Conservation (phyloP, 441 rosid species). For the Erysimum cheiri region DNA sequence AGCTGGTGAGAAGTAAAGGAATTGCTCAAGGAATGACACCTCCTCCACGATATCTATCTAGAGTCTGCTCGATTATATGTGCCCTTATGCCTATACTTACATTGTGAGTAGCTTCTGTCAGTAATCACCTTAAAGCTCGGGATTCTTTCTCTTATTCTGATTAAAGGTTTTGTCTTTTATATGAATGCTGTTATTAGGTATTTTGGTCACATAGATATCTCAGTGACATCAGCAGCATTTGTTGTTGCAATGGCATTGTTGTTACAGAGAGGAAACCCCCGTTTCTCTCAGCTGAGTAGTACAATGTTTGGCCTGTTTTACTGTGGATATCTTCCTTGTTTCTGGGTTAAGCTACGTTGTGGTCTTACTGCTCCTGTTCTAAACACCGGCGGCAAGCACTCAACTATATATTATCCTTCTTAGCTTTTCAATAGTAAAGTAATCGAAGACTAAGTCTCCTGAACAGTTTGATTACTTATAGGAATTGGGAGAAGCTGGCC, state of each 20-base stretch:
- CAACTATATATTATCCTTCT: not conserved
- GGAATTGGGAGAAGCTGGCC: constrained; percentile 86
- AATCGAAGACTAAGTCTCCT: constrained; percentile 20
- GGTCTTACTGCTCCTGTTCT: constrained; percentile 86
- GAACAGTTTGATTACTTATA: constrained; percentile 40
- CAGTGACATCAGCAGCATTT: constrained; percentile 85
- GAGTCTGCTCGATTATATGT: constrained; percentile 89
- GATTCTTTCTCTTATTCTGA: not conserved
- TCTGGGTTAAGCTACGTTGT: constrained; percentile 97
- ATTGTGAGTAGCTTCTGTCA: constrained; percentile 59
- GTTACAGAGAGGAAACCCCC: constrained; percentile 90
- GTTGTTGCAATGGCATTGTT: constrained; percentile 86
- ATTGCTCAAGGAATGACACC: constrained; percentile 97
- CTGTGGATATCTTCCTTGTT: constrained; percentile 96
- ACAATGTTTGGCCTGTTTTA: constrained; percentile 93
- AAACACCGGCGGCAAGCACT: constrained; percentile 79
- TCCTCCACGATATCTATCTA: constrained; percentile 94
- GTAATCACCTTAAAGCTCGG: not conserved
- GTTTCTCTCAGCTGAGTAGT: constrained; percentile 96
- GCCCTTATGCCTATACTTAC: constrained; percentile 86
- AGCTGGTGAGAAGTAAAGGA: constrained; percentile 88
- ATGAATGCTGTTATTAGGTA: constrained; percentile 53
- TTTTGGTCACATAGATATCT: constrained; percentile 83
- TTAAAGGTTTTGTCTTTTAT: not conserved
- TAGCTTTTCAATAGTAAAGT: constrained; percentile 2